Percentiles rank a stretch among this genome's conserved stretches.
Conservation (phyloP, 768 basidiomycete species). For the Amanita exitialis region DNA sequence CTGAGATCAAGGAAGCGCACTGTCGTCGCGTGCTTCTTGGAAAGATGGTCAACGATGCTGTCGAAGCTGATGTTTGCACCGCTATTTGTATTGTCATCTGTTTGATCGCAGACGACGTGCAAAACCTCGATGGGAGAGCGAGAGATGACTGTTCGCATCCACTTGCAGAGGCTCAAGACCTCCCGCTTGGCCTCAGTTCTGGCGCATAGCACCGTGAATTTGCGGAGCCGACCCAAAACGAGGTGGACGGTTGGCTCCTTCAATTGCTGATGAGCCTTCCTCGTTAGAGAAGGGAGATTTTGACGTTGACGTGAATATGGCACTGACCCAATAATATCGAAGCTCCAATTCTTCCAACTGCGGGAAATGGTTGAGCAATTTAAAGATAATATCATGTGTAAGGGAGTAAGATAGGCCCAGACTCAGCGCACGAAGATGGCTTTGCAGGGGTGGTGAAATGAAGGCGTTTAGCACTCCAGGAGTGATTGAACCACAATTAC, state of each 20-base stretch:
- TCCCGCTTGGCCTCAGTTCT: constrained; percentile 13
- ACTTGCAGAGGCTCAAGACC: constrained; percentile 24
- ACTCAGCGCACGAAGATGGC: constrained; percentile 25
- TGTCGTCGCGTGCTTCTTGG: constrained; percentile 19
- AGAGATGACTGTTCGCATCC: constrained; percentile 27
- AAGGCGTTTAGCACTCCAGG: constrained; percentile 45
- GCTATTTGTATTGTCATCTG: constrained; percentile 10
- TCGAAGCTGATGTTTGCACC: constrained; percentile 18
- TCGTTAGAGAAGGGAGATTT: neutral
- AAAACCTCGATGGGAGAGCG: constrained; percentile 24
- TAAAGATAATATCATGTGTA: constrained; percentile 40
- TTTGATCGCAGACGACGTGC: constrained; percentile 18
- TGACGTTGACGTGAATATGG: neutral
- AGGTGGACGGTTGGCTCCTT: constrained; percentile 18
- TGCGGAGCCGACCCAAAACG: constrained; percentile 12
- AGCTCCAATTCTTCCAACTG: constrained; percentile 29
- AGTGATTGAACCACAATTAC: constrained; percentile 54
- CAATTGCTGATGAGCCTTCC: constrained; percentile 27
- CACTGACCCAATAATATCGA: constrained; percentile 41
- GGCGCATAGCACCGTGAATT: constrained; percentile 17
- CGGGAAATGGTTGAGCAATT: constrained; percentile 31
- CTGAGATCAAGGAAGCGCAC: constrained; percentile 23
- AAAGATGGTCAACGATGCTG: constrained; percentile 29
- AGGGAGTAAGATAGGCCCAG: constrained; percentile 53
- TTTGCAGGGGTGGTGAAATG: constrained; percentile 22